Evolutionary conservation across 2,329 filamentous ascomycete species (phyloP), one percentile per base, ranked within the genome.

Genomic region (Fusarium sp.): DNA sequence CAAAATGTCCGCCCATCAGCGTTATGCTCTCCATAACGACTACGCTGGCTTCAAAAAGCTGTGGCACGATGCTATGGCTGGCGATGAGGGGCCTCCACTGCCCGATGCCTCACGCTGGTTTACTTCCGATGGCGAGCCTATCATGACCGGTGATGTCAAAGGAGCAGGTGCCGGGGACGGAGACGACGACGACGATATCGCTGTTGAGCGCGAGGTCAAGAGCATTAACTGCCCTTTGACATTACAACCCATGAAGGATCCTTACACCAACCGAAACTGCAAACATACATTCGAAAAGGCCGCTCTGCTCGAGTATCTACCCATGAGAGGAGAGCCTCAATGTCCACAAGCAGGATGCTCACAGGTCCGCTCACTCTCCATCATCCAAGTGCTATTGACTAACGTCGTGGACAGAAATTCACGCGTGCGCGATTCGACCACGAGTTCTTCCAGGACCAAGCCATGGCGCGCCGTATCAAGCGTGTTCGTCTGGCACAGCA

Each of bases 181-280:
- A 3, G 90, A 89, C 10, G 87, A 87, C 22, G 91, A 92, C 62
- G 91, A 93, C 26, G 93, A 95, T 47, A 85, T 95, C 30, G 87
- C 91, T 4, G 87, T 95, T 36, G 87, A 89, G 35, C 86, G 89
- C 55, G 90, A 91, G 70, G 88, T 87, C 9, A 86, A 91, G 59
- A 92, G 89, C 80, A 88, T 92, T 38, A 91, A 89, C 75, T 95
- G 93, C 77, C 92, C 92, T 1, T 80, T 95, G 26, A 92, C 92
- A 0, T 84, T 94, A 73, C 84, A 85, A 58, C 84, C 88, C 50
- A 91, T 94, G 84, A 83, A 85, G 47, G 87, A 94, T 59, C 93
- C 93, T 0, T 90, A 89, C 77, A 93, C 89, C 63, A 93, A 89
- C 75, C 83, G 79, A 20, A 88, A 89, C 73, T 95, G 93, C 84